These are phyloP conservation scores for Leccinum huronense DNA, from an alignment of 1,284 basidiomycete species.

Conservation along the genomic window DNA sequence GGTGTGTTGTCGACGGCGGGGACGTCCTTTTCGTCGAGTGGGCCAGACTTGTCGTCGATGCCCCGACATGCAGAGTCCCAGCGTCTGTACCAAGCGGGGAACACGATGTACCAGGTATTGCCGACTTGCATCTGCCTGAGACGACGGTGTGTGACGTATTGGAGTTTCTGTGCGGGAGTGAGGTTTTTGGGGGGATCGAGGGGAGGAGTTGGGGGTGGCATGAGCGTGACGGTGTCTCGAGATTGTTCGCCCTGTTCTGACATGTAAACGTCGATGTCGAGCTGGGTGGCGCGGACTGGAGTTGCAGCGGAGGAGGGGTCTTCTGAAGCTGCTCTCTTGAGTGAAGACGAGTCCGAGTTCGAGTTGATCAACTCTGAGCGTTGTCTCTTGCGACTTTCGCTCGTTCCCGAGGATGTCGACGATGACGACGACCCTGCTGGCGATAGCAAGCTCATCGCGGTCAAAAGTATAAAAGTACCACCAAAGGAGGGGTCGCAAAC, in stretches of 20 bases:
- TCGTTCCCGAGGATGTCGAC: slow-evolving; percentile 18
- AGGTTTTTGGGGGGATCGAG: slow-evolving; percentile 28
- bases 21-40: slow-evolving; percentile 57
- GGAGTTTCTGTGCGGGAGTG: slow-evolving; percentile 46
- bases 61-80: slow-evolving; percentile 74
- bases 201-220: slow-evolving; percentile 26
- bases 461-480: slow-evolving; percentile 6
- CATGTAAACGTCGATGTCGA: slow-evolving; percentile 72
- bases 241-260: slow-evolving; percentile 56
- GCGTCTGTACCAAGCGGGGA: slow-evolving; percentile 67
- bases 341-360: slow-evolving; percentile 54
- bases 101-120: slow-evolving; percentile 78
- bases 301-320: slow-evolving; percentile 42
- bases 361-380: slow-evolving; percentile 44
- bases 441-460: slow-evolving; percentile 36
- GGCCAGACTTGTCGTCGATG: slow-evolving; percentile 62
- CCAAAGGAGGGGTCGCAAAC: slow-evolving; percentile 8
- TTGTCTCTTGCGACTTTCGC: slow-evolving; percentile 45
- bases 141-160: slow-evolving; percentile 49
- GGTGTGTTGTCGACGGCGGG: slow-evolving; percentile 79
- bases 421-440: slow-evolving; percentile 33
- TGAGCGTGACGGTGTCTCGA: slow-evolving; percentile 26
- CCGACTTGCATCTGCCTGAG: slow-evolving; percentile 54
- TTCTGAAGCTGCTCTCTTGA: slow-evolving; percentile 70
- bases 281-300: slow-evolving; percentile 17